phyloP scores from a whole-genome alignment of 2,329 filamentous ascomycete genomes.

The Penicillium sp. region DNA sequence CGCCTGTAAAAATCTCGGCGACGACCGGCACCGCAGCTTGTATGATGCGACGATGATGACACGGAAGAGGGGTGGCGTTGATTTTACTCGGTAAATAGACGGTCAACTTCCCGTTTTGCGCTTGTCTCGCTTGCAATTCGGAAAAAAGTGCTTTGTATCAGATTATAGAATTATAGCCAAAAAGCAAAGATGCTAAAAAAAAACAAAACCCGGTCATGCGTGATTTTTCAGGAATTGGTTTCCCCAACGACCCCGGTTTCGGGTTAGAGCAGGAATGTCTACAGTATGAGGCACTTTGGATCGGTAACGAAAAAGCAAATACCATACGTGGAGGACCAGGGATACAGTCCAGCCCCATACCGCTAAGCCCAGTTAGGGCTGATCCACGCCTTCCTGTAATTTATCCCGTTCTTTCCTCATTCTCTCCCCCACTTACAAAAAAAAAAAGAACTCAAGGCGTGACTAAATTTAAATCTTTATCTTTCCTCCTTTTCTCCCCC shows the following conservation, averaged over 20 bases:
- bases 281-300: conserved; percentile 13
- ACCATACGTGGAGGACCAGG: not conserved
- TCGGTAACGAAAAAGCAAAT: not conserved
- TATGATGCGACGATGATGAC: conserved; percentile 29
- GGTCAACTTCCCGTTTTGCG: conserved; percentile 4
- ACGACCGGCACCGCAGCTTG: conserved; percentile 15
- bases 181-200: not conserved
- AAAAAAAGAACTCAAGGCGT: conserved; percentile 14
- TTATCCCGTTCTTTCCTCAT: conserved; percentile 3
- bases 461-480: conserved; percentile 33
- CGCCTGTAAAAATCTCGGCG: conserved; percentile 13
- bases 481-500: conserved; percentile 21
- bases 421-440: not conserved
- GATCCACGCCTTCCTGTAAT: conserved; percentile 6
- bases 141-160: not conserved
- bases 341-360: not conserved
- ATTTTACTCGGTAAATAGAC: conserved; percentile 4
- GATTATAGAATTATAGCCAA: not conserved
- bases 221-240: conserved; percentile 18
- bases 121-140: conserved; percentile 10
- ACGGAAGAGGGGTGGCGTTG: conserved; percentile 18
- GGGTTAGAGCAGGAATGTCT: conserved; percentile 12
- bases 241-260: conserved; percentile 27
- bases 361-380: not conserved
- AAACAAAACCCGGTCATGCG: conserved; percentile 10